Conservation (phyloP, 306 rosid species). For the Begonia loranthoides region DNA sequence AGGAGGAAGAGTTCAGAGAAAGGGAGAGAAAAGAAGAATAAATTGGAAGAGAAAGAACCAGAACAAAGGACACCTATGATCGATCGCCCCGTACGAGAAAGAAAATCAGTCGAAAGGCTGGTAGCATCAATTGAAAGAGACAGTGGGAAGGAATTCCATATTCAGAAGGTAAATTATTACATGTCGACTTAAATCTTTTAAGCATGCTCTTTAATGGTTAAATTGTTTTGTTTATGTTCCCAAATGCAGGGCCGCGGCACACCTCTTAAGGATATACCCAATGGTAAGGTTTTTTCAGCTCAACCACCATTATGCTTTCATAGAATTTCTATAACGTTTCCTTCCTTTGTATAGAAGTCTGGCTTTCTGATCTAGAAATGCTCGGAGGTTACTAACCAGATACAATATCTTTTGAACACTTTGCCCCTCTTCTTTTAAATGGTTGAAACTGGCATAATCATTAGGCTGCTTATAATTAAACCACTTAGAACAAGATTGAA, state of each 20-base stretch:
- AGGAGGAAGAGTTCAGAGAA: constrained; percentile 31
- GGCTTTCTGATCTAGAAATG: too few species aligned
- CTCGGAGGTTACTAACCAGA: too few species aligned
- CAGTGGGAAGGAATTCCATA: constrained; percentile 57
- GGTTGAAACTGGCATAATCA: too few species aligned
- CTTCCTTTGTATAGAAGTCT: too few species aligned
- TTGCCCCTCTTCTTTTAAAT: too few species aligned
- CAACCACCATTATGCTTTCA: constrained; percentile 8
- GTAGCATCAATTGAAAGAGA: constrained; percentile 74
- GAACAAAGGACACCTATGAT: constrained; percentile 66
- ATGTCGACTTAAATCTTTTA: constrained; percentile 4
- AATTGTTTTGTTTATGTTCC: constrained; percentile 13
- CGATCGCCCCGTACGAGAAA: constrained; percentile 92
- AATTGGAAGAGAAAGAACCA: constrained; percentile 22
- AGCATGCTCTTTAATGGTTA: constrained; percentile 8
- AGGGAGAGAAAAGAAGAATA: constrained; percentile 32
- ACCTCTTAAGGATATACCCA: constrained; percentile 86
- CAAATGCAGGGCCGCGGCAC: constrained; percentile 81
- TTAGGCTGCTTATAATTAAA: too few species aligned
- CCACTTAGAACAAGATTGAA: too few species aligned
- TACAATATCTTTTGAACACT: too few species aligned
- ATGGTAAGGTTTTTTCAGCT: constrained; percentile 41
- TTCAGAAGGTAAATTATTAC: constrained; percentile 51
- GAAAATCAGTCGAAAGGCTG: constrained; percentile 93
- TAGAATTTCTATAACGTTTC: background rate